Conservation (phyloP, 768 basidiomycete species). For the Termitomyces sp. region DNA sequence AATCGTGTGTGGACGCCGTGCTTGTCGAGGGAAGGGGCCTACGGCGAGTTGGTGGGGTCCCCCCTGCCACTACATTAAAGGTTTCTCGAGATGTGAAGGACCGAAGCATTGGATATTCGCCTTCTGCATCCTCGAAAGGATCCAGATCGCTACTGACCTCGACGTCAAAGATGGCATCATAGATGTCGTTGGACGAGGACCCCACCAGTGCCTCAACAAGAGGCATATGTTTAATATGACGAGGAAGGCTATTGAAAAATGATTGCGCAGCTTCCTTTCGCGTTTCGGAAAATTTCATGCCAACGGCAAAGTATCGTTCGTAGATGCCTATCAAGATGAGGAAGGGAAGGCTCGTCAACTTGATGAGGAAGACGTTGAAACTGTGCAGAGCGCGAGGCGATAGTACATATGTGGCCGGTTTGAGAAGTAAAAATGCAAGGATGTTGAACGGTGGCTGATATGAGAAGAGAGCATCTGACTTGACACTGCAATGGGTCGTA, state of each 20-base stretch:
- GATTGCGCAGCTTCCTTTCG: slow-evolving; percentile 48
- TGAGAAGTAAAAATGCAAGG: slow-evolving; percentile 72
- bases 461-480: slow-evolving; percentile 84
- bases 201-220: slow-evolving; percentile 76
- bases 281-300: slow-evolving; percentile 43
- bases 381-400: slow-evolving; percentile 78
- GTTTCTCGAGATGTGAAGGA: slow-evolving; percentile 35
- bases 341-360: slow-evolving; percentile 76
- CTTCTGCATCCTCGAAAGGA: slow-evolving; percentile 45
- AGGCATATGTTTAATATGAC: slow-evolving; percentile 68
- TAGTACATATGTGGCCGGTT: slow-evolving; percentile 71
- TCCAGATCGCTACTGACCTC: slow-evolving; percentile 44
- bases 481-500: slow-evolving; percentile 47
- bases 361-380: slow-evolving; percentile 82
- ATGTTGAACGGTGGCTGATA: slow-evolving; percentile 91
- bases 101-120: slow-evolving; percentile 33
- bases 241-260: slow-evolving; percentile 61
- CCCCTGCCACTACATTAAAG: slow-evolving; percentile 12
- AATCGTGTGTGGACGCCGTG: slow-evolving; percentile 13
- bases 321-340: slow-evolving; percentile 73
- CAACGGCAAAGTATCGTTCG: slow-evolving; percentile 63
- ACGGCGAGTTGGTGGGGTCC: slow-evolving; percentile 18
- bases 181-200: slow-evolving; percentile 57
- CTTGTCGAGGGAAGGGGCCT: slow-evolving; percentile 17
- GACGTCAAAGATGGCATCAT: slow-evolving; percentile 77